A percentile compares a stretch with the other conserved stretches of the same genome.
Conservation (phyloP, 2,329 filamentous ascomycete species). For the Tolypocladium guangdongense region DNA sequence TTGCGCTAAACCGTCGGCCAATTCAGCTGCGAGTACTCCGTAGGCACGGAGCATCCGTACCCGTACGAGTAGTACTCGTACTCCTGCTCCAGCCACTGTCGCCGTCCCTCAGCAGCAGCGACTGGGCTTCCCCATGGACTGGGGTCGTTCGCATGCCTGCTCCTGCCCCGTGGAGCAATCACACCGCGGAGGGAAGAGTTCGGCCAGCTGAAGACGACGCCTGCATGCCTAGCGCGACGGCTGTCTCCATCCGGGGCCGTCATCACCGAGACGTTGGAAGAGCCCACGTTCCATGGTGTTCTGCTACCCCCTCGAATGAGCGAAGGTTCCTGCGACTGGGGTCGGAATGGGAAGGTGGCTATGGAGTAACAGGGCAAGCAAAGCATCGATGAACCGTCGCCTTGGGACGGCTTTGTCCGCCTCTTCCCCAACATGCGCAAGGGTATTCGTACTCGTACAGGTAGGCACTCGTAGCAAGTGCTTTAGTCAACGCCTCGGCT, state of each 20-base stretch:
- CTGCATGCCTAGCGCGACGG: background rate
- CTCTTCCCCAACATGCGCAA: background rate
- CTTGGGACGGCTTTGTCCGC: background rate
- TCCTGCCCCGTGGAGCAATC: background rate
- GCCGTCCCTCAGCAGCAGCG: background rate
- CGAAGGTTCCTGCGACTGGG: background rate
- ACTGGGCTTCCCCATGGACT: background rate
- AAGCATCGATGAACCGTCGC: background rate
- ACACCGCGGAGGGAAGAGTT: background rate
- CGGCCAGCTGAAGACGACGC: background rate
- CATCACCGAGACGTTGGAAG: background rate
- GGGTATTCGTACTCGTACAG: too few species aligned
- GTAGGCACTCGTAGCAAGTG: too few species aligned
- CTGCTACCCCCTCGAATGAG: background rate
- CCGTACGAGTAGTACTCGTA: too few species aligned
- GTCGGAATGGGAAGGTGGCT: background rate
- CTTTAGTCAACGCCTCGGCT: background rate
- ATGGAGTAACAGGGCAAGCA: background rate
- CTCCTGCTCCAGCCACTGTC: background rate
- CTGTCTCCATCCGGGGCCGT: background rate
- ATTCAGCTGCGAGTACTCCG: too few species aligned
- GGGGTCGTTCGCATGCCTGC: background rate
- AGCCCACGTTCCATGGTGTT: background rate
- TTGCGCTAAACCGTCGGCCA: background rate
- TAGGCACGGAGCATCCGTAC: too few species aligned